Evolutionary conservation across 306 rosid species (phyloP).

Genomic region (Corylus heterophylla): DNA sequence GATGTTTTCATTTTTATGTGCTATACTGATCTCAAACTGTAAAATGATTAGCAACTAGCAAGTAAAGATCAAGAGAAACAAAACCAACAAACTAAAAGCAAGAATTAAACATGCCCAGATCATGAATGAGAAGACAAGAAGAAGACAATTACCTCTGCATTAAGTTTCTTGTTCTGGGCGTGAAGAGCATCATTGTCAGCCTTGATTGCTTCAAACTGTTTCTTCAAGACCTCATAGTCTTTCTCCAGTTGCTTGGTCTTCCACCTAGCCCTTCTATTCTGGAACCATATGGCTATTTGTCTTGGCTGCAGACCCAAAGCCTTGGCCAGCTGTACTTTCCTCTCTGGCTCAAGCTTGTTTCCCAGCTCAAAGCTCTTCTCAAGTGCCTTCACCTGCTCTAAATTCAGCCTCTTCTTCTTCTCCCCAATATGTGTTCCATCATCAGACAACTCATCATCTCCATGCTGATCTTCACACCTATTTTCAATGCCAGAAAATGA

Average conservation of each 20-base stretch:
- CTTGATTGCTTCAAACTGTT: slow-evolving; percentile 75
- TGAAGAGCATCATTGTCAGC: slow-evolving; percentile 77
- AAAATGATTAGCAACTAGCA: background rate
- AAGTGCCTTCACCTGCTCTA: slow-evolving; percentile 86
- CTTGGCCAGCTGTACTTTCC: slow-evolving; percentile 83
- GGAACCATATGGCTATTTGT: slow-evolving; percentile 94
- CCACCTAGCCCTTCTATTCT: slow-evolving; percentile 95
- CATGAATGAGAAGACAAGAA: background rate
- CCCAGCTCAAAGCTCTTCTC: slow-evolving; percentile 94
- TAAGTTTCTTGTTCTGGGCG: slow-evolving; percentile 72
- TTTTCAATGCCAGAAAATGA: slow-evolving; percentile 78
- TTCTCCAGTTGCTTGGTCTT: slow-evolving; percentile 88
- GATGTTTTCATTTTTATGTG: background rate
- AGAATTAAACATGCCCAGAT: background rate
- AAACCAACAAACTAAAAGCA: background rate
- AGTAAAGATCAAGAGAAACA: background rate
- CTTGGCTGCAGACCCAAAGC: slow-evolving; percentile 83
- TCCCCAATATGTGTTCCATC: slow-evolving; percentile 86
- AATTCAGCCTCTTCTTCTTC: slow-evolving; percentile 82
- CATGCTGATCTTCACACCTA: slow-evolving; percentile 42
- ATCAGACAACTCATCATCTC: slow-evolving; percentile 78
- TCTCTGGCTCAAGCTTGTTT: slow-evolving; percentile 92
- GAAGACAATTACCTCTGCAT: slow-evolving; percentile 56
- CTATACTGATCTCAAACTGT: background rate
- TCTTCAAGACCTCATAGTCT: slow-evolving; percentile 76